A percentile compares a stretch with the other conserved stretches of the same genome.
phyloP scores from a whole-genome alignment of 1,284 basidiomycete species.

The Apiotrichum veenhuisii region DNA sequence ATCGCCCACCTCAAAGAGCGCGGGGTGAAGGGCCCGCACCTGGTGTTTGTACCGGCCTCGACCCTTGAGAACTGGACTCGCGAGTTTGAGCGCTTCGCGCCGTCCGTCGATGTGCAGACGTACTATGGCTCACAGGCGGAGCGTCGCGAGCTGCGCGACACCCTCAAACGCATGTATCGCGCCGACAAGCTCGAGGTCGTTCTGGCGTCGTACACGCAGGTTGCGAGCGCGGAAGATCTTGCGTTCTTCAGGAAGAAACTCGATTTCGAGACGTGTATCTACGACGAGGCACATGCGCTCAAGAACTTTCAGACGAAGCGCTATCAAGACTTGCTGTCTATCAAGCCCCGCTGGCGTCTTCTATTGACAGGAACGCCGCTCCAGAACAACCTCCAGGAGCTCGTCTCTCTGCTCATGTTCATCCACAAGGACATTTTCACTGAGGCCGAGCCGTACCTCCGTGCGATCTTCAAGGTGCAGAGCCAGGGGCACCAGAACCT shows the following conservation, averaged over 20 bases:
- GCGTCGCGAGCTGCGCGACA: slow-evolving; percentile 70
- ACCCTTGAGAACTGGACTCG: slow-evolving; percentile 98
- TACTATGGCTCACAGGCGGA: slow-evolving; percentile 94
- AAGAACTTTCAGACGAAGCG: slow-evolving; percentile 97
- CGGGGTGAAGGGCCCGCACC: slow-evolving; percentile 76
- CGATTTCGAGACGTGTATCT: slow-evolving; percentile 91
- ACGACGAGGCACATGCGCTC: slow-evolving; percentile 91
- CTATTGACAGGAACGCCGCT: slow-evolving; percentile 94
- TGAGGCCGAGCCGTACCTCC: slow-evolving; percentile 67
- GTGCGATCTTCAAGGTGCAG: slow-evolving; percentile 95
- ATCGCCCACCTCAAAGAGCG: slow-evolving; percentile 80
- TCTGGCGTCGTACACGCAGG: slow-evolving; percentile 93
- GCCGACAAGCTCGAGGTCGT: slow-evolving; percentile 81
- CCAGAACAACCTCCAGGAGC: slow-evolving; percentile 73
- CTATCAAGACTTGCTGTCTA: slow-evolving; percentile 81
- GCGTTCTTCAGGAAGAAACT: slow-evolving; percentile 82
- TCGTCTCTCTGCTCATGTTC: slow-evolving; percentile 98
- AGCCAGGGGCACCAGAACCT: slow-evolving; percentile 63
- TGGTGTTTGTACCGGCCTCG: slow-evolving; percentile 92
- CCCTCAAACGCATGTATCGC: slow-evolving; percentile 57
- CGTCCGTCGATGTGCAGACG: slow-evolving; percentile 74
- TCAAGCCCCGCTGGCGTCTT: slow-evolving; percentile 82
- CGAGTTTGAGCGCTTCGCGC: slow-evolving; percentile 89
- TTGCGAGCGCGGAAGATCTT: slow-evolving; percentile 78
- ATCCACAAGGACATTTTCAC: slow-evolving; percentile 89